Percentiles rank a stretch among this genome's conserved stretches.
phyloP scores from a whole-genome alignment of 495 filamentous ascomycete genomes.

The Penicillium goetzii region DNA sequence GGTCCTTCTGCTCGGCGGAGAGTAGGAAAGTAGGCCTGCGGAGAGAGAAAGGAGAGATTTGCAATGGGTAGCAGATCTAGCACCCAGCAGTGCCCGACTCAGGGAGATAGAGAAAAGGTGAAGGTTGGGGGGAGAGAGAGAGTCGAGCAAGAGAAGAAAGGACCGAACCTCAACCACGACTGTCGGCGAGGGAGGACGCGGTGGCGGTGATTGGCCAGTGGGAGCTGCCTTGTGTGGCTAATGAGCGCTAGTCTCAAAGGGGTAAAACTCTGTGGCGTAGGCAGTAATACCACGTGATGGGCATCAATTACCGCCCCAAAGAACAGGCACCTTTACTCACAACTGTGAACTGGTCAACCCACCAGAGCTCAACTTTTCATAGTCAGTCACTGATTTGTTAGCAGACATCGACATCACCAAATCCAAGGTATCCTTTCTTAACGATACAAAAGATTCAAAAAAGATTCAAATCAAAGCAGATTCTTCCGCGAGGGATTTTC shows the following conservation, averaged over 20 bases:
- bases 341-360: neutral
- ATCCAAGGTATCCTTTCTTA: neutral
- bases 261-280: neutral
- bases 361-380: neutral
- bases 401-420: neutral
- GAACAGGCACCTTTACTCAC: neutral
- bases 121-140: slow-evolving; percentile 9
- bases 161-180: slow-evolving; percentile 23
- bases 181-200: slow-evolving; percentile 28
- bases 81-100: slow-evolving; percentile 23
- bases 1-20: slow-evolving; percentile 27
- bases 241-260: neutral
- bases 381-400: neutral
- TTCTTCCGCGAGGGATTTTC: neutral
- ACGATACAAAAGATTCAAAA: neutral
- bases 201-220: slow-evolving; percentile 31
- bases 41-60: neutral
- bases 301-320: neutral
- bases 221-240: slow-evolving; percentile 24
- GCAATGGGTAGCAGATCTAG: slow-evolving; percentile 17
- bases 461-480: neutral
- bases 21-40: slow-evolving; percentile 9
- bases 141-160: slow-evolving; percentile 17
- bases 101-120: slow-evolving; percentile 14
- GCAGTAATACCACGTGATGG: neutral